Base-by-base conservation (phyloP, 2,329 filamentous ascomycete genomes). In the Penicillium corylophilum region DNA sequence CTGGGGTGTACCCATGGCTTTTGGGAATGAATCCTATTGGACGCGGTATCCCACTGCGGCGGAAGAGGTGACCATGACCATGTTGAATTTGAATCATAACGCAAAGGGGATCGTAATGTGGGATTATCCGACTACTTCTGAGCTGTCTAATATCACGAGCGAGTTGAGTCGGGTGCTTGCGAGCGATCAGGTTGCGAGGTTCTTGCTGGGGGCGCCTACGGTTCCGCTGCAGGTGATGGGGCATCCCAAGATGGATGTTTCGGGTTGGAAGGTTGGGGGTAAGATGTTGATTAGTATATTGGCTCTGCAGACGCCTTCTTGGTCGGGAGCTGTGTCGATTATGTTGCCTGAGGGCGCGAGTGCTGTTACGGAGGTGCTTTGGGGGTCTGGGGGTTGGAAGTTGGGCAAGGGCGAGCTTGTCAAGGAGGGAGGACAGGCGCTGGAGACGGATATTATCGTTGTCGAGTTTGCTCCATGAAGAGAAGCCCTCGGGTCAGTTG, bases 1-100 rank as follows among this genome's bases (percentile, higher is more conserved):
- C 16, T 82, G 79, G 79, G 72, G 73, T 22, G 77, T 78, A 2
- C 71, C 78, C 4, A 79, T 81, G 62, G 77, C 72, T 0, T 82
- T 81, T 59, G 76, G 70, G 3, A 73, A 74, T 24, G 68, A 74
- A 46, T 68, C 71, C 4, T 81, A 76, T 53, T 82, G 79, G 79
- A 52, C 58, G 8, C 62, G 77, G 4, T 72, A 73, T 46, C 79
- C 78, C 4, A 79, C 73, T 2, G 59, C 64, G 0, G 66, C 58
- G 0, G 79, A 81, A 59, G 74, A 76, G 46, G 69, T 71, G 28
- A 75, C 71, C 2, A 79, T 80, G 77, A 74, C 69, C 42, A 65
- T 79, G 52, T 56, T 81, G 12, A 69, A 68, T 41, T 57, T 81
- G 42, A 80, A 79, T 54, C 77, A 80, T 55, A 72, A 74, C 41